A percentile compares a stretch with the other conserved stretches of the same genome.
These are phyloP conservation scores for Hirsutella thompsonii DNA, from an alignment of 2,329 filamentous ascomycete species.

Conservation along the genomic window DNA sequence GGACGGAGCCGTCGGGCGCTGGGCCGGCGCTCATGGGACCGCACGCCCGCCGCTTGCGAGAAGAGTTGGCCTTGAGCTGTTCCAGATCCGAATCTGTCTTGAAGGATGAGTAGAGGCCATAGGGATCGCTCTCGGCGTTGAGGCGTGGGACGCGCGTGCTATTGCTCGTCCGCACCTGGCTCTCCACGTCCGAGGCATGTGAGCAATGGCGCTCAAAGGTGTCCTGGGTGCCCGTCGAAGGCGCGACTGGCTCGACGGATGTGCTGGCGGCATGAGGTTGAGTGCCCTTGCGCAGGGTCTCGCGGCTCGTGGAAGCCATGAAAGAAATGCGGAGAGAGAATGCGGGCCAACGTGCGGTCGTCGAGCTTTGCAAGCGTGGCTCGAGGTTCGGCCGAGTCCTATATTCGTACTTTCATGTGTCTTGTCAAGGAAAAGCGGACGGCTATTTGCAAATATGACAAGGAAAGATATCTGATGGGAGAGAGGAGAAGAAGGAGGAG, in stretches of 20 bases:
- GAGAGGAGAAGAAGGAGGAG: too few relatives aligned
- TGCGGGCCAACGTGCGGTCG: too few relatives aligned
- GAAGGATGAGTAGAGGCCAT: conserved; percentile 61
- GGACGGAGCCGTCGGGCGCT: neutral
- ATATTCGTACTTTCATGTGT: too few relatives aligned
- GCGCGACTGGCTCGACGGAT: conserved; percentile 26
- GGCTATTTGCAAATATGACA: too few relatives aligned
- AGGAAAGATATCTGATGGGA: too few relatives aligned
- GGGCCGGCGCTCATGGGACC: conserved; percentile 4
- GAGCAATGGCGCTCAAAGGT: conserved; percentile 29
- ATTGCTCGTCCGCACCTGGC: conserved; percentile 22
- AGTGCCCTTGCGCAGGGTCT: conserved; percentile 5
- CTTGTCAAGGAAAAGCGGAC: too few relatives aligned
- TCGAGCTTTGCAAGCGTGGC: too few relatives aligned
- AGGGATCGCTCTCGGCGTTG: conserved; percentile 62
- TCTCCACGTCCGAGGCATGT: conserved; percentile 33
- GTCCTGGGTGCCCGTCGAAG: conserved; percentile 19
- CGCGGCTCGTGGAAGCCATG: conserved; percentile 13
- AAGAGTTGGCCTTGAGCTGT: conserved; percentile 67
- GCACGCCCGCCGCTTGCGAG: conserved; percentile 48
- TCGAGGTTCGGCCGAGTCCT: too few relatives aligned
- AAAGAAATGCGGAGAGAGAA: too few relatives aligned
- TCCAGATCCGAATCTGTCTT: conserved; percentile 69
- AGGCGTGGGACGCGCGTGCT: conserved; percentile 33
- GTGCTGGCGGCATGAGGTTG: conserved; percentile 28